Evolutionary conservation across 306 rosid species (phyloP).

Genomic region (Luffa acutangula): DNA sequence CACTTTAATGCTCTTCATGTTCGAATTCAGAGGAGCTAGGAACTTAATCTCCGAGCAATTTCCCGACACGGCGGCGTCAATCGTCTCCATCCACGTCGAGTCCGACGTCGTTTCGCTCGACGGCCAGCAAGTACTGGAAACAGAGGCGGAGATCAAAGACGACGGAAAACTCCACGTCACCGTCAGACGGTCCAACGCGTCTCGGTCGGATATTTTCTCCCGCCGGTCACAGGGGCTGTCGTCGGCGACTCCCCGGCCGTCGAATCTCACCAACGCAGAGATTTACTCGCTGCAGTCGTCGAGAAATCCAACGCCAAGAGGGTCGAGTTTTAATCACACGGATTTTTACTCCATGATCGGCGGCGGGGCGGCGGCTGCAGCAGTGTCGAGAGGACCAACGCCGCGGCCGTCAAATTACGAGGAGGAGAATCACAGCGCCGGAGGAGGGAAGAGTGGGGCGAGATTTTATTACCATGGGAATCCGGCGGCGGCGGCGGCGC

Average conservation of each 20-base stretch:
- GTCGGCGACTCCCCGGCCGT: constrained; percentile 61
- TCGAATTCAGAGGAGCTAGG: constrained; percentile 66
- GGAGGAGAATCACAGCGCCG: constrained; percentile 31
- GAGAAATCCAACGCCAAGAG: constrained; percentile 68
- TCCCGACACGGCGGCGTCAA: constrained; percentile 74
- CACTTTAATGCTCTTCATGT: constrained; percentile 70
- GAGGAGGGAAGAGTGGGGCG: constrained; percentile 19
- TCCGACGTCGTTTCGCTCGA: constrained; percentile 75
- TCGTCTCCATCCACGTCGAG: constrained; percentile 81
- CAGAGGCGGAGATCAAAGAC: constrained; percentile 61
- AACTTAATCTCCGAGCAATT: constrained; percentile 72
- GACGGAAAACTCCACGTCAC: constrained; percentile 83
- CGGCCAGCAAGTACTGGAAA: constrained; percentile 58
- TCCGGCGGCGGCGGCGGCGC: constrained; percentile 19
- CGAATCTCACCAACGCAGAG: constrained; percentile 78
- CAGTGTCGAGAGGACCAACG: constrained; percentile 57
- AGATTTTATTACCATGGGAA: constrained; percentile 36
- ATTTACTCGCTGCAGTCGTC: constrained; percentile 78
- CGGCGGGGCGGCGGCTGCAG: constrained; percentile 26
- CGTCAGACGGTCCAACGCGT: constrained; percentile 66
- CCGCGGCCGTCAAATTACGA: constrained; percentile 64
- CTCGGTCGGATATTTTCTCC: constrained; percentile 60
- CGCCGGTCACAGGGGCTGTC: constrained; percentile 64
- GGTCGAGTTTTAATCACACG: constrained; percentile 75
- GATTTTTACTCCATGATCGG: constrained; percentile 76